These are phyloP conservation scores for Trichosporon asahii DNA, from an alignment of 1,284 basidiomycete species.

Conservation along the genomic window DNA sequence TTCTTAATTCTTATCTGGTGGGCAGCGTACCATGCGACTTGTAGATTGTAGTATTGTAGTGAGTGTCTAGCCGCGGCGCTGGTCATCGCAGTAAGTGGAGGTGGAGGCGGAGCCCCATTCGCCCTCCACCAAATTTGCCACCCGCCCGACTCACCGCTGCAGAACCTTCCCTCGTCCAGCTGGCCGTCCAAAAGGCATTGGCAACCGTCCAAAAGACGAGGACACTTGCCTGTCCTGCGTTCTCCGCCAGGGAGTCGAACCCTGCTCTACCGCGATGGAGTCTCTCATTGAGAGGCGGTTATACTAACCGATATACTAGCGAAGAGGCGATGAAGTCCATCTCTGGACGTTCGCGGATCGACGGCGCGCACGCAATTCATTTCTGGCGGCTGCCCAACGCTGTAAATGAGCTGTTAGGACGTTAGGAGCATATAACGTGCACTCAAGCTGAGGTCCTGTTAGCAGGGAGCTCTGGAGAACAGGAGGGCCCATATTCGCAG, in stretches of 20 bases:
- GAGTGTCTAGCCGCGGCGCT: no score
- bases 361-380: no score
- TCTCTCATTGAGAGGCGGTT: conserved; percentile 3
- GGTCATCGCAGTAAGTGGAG: no score
- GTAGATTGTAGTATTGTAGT: no score
- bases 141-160: background rate
- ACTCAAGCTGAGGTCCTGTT: no score
- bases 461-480: no score
- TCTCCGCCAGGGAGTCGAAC: conserved; percentile 4
- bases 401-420: background rate
- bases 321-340: background rate
- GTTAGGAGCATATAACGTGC: no score
- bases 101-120: background rate
- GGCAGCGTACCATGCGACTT: no score
- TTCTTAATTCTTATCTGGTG: no score
- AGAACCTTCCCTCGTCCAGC: background rate
- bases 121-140: background rate
- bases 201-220: background rate
- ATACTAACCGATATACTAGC: conserved; percentile 5
- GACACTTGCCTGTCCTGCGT: background rate
- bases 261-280: background rate
- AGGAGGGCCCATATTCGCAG: no score
- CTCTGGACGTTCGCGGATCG: background rate
- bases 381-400: background rate
- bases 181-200: background rate